phyloP scores from a whole-genome alignment of 2,329 filamentous ascomycete genomes.

The Aciculosporium take region DNA sequence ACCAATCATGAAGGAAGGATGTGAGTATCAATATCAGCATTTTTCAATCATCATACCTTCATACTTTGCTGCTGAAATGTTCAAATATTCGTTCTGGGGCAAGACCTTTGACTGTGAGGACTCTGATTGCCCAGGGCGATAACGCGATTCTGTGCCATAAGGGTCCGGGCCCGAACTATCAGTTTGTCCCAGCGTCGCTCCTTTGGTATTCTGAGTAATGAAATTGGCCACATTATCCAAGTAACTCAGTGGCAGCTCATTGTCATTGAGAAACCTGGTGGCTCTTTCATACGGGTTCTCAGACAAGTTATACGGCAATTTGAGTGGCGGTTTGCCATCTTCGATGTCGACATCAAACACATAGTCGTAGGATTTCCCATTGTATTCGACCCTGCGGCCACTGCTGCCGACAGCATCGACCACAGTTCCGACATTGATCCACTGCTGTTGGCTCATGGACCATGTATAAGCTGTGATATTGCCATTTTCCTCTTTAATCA shows the following conservation, averaged over 20 bases:
- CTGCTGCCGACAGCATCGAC: constrained; percentile 78
- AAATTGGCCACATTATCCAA: constrained; percentile 88
- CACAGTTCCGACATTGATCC: constrained; percentile 85
- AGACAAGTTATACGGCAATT: constrained; percentile 84
- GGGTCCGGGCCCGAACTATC: constrained; percentile 48
- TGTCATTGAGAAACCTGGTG: constrained; percentile 77
- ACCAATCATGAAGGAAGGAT: too few species aligned
- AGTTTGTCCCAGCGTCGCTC: constrained; percentile 60
- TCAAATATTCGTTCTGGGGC: constrained; percentile 67
- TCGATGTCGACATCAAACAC: constrained; percentile 96
- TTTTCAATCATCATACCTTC: constrained; percentile 29
- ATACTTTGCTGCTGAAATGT: constrained; percentile 60
- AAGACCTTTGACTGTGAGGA: constrained; percentile 43
- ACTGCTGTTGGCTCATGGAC: constrained; percentile 57
- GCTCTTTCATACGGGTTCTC: constrained; percentile 89
- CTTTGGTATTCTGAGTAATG: constrained; percentile 79
- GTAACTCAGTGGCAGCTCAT: constrained; percentile 76
- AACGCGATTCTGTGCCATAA: constrained; percentile 64
- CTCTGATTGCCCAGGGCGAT: constrained; percentile 47
- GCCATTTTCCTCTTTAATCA: constrained; percentile 72
- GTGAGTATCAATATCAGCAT: neutral
- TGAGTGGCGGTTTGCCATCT: constrained; percentile 81
- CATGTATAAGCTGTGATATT: constrained; percentile 78
- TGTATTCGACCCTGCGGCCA: constrained; percentile 60
- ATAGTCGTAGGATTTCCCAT: constrained; percentile 84